These are phyloP conservation scores for Amphichorda felina DNA, from an alignment of 2,329 filamentous ascomycete species.

Conservation along the genomic window DNA sequence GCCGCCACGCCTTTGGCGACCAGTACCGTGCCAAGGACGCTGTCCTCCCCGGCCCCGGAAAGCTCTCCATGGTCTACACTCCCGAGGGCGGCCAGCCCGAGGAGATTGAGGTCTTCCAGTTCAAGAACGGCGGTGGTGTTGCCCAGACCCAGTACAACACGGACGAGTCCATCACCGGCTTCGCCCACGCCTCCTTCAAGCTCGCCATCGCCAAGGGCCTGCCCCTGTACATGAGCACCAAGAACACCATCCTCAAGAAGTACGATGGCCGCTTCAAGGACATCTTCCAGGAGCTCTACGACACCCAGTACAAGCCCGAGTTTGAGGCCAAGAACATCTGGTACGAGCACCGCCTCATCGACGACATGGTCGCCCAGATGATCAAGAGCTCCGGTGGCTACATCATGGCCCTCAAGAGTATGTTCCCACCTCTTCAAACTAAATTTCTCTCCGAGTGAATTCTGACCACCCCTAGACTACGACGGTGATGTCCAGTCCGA, in stretches of 20 bases:
- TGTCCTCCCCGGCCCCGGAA: conserved; percentile 73
- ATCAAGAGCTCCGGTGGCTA: conserved; percentile 96
- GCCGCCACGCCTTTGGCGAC: conserved; percentile 95
- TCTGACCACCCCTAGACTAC: conserved; percentile 54
- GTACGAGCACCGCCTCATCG: conserved; percentile 98
- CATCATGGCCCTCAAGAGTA: conserved; percentile 97
- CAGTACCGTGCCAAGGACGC: conserved; percentile 96
- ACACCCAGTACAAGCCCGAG: conserved; percentile 70
- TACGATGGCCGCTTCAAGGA: conserved; percentile 99
- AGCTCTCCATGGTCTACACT: conserved; percentile 89
- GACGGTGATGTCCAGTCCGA: conserved; percentile 98
- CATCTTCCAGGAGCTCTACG: conserved; percentile 96
- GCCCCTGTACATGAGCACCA: conserved; percentile 99
- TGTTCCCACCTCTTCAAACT: conserved; percentile 18
- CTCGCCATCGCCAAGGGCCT: conserved; percentile 76
- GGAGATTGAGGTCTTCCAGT: conserved; percentile 83
- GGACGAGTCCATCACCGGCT: conserved; percentile 85
- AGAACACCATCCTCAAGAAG: conserved; percentile 99
- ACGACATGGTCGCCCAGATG: conserved; percentile 99
- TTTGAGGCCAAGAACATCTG: conserved; percentile 92
- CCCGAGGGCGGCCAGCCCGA: conserved; percentile 72
- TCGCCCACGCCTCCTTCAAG: conserved; percentile 96
- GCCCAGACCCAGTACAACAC: conserved; percentile 98
- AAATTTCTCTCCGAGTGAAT: conserved; percentile 1
- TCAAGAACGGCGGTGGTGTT: conserved; percentile 75